Evolutionary conservation across 2,329 filamentous ascomycete genomes (phyloP).

Genomic region (Colletotrichum limetticola): DNA sequence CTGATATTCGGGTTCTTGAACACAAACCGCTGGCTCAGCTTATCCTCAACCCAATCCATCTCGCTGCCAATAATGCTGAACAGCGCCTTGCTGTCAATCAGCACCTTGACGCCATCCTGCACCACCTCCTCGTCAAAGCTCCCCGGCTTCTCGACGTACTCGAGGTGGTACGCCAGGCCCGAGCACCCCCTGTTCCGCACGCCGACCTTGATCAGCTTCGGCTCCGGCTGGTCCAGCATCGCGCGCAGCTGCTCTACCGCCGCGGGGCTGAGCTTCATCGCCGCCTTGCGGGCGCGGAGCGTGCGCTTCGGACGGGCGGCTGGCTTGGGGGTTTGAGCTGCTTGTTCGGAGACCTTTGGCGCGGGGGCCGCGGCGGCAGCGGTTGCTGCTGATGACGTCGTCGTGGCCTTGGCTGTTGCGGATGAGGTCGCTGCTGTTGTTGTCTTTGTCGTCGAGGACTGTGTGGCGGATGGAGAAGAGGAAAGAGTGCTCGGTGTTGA

Average conservation of each 20-base stretch:
- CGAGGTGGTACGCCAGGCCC: conserved; percentile 90
- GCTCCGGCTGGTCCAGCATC: conserved; percentile 85
- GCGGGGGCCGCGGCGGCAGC: neutral
- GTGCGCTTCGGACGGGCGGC: conserved; percentile 60
- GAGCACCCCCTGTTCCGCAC: conserved; percentile 96
- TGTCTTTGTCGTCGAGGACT: conserved; percentile 33
- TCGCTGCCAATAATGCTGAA: conserved; percentile 99
- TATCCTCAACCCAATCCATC: conserved; percentile 99
- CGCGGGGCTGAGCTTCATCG: conserved; percentile 84
- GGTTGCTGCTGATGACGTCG: conserved; percentile 2
- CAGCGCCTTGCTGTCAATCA: conserved; percentile 96
- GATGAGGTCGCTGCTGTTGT: conserved; percentile 28
- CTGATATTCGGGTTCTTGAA: conserved; percentile 99
- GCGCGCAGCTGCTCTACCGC: conserved; percentile 83
- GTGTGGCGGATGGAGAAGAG: conserved; percentile 27
- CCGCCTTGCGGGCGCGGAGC: conserved; percentile 82
- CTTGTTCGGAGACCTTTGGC: conserved; percentile 24
- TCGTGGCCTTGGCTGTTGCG: conserved; percentile 1
- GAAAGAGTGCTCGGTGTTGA: conserved; percentile 5
- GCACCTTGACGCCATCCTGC: conserved; percentile 93
- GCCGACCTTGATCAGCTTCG: conserved; percentile 93
- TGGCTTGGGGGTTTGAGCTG: conserved; percentile 47
- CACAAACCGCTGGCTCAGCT: conserved; percentile 89
- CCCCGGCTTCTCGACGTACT: conserved; percentile 92
- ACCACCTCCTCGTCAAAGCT: conserved; percentile 92